These are phyloP conservation scores for Peniophora sp. DNA, from an alignment of 1,284 basidiomycete species.

Conservation along the genomic window DNA sequence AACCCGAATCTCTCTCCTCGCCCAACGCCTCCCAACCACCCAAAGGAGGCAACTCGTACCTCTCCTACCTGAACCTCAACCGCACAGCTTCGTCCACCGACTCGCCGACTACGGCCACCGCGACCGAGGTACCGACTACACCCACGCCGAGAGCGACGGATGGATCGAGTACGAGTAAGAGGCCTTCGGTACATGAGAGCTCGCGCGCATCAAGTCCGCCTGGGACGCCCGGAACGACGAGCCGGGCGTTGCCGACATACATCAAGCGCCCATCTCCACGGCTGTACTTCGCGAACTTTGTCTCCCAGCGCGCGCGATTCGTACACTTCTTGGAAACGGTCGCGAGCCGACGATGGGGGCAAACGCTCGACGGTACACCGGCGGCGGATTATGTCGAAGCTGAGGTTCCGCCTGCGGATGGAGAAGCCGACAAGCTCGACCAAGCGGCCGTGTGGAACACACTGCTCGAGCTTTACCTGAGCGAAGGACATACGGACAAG, in stretches of 20 bases:
- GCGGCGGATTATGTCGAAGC: constrained; percentile 28
- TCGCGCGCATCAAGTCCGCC: constrained; percentile 22
- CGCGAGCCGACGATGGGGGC: constrained; percentile 75
- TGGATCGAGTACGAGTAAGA: constrained; percentile 20
- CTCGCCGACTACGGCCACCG: constrained; percentile 39
- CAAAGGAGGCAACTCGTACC: constrained; percentile 49
- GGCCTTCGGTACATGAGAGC: constrained; percentile 11
- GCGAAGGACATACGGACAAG: constrained; percentile 43
- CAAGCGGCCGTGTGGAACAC: constrained; percentile 95
- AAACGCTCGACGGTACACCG: constrained; percentile 28
- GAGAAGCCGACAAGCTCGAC: constrained; percentile 55
- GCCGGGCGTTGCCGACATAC: constrained; percentile 14
- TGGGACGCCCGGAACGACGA: constrained; percentile 14
- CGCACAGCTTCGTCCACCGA: constrained; percentile 36
- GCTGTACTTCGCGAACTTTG: constrained; percentile 90
- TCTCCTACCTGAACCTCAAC: constrained; percentile 73
- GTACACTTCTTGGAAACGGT: constrained; percentile 87
- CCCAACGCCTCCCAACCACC: constrained; percentile 18
- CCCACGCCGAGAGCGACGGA: background rate
- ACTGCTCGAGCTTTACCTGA: constrained; percentile 87
- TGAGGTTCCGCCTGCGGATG: constrained; percentile 29
- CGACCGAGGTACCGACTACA: constrained; percentile 24
- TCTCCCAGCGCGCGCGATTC: constrained; percentile 83
- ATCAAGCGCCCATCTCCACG: constrained; percentile 71
- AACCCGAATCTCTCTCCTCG: constrained; percentile 28